These are phyloP conservation scores for Citrus australasica DNA, from an alignment of 345 rosid genomes.

Conservation along the genomic window DNA sequence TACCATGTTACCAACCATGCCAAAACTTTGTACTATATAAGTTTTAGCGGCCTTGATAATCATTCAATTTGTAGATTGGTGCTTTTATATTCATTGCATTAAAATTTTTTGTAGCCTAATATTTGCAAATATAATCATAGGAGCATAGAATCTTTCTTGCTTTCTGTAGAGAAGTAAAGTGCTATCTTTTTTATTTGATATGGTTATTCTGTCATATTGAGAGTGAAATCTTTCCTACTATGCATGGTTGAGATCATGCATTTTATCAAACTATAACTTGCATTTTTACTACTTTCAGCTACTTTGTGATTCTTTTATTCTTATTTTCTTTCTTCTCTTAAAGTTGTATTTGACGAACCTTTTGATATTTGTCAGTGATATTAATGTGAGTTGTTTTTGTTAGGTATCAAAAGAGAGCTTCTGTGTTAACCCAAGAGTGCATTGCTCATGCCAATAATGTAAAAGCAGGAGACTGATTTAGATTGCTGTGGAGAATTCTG, in stretches of 20 bases:
- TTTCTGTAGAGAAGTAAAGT: neutral
- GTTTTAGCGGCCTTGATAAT: neutral
- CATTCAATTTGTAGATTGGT: neutral
- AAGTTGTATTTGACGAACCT: neutral
- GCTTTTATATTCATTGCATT: neutral
- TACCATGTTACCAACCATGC: neutral
- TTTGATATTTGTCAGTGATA: neutral
- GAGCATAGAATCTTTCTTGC: neutral
- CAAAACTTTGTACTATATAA: neutral
- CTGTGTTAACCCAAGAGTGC: constrained; percentile 47
- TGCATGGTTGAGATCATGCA: neutral
- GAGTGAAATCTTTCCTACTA: neutral
- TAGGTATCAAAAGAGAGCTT: constrained; percentile 55
- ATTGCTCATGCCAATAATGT: constrained; percentile 46
- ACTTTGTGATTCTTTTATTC: neutral
- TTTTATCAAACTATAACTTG: neutral
- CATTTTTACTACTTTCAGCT: neutral
- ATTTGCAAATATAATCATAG: neutral
- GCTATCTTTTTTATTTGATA: neutral
- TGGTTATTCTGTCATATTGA: neutral
- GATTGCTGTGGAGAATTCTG: neutral
- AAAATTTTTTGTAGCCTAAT: neutral
- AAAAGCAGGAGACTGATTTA: constrained; percentile 8
- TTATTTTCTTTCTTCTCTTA: neutral
- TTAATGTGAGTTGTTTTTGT: constrained; percentile 5